A percentile compares a stretch with the other conserved stretches of the same genome.
phyloP scores from a whole-genome alignment of 805 yeast species.

The Candida pseudofarinosa region DNA sequence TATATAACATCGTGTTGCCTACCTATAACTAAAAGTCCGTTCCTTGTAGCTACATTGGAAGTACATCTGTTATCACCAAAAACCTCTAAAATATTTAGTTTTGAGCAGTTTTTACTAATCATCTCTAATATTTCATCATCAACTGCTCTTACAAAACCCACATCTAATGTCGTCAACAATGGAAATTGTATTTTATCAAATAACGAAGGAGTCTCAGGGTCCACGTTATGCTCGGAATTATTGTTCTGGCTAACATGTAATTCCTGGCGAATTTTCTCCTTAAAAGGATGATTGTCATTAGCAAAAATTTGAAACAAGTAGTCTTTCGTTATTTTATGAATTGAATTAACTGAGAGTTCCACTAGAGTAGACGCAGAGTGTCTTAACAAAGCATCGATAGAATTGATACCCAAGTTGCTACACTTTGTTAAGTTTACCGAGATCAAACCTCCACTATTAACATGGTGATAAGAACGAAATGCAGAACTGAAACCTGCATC shows the following conservation, averaged over 20 bases:
- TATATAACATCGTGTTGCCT: conserved; percentile 58
- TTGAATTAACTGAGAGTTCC: conserved; percentile 69
- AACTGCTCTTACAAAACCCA: conserved; percentile 75
- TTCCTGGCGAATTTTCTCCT: background rate
- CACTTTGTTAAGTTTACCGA: conserved; percentile 64
- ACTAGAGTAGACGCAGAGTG: conserved; percentile 67
- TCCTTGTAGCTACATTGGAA: conserved; percentile 45
- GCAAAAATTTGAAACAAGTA: conserved; percentile 47
- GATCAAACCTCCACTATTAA: conserved; percentile 53
- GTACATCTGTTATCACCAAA: conserved; percentile 76
- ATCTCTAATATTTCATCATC: conserved; percentile 65
- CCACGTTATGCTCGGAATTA: conserved; percentile 7
- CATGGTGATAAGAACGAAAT: conserved; percentile 49
- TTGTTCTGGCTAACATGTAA: background rate
- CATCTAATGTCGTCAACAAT: conserved; percentile 61
- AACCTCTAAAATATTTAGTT: conserved; percentile 65
- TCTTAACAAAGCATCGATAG: conserved; percentile 52
- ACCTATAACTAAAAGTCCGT: conserved; percentile 64
- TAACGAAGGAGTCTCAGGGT: conserved; percentile 5
- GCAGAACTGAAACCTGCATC: conserved; percentile 61
- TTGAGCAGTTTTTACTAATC: conserved; percentile 56
- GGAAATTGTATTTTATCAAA: conserved; percentile 38
- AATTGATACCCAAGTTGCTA: conserved; percentile 56
- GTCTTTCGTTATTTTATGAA: conserved; percentile 50
- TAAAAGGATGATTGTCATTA: conserved; percentile 16